Conservation (phyloP, 148 eudicot genomes). For the Diospyros lotus region DNA sequence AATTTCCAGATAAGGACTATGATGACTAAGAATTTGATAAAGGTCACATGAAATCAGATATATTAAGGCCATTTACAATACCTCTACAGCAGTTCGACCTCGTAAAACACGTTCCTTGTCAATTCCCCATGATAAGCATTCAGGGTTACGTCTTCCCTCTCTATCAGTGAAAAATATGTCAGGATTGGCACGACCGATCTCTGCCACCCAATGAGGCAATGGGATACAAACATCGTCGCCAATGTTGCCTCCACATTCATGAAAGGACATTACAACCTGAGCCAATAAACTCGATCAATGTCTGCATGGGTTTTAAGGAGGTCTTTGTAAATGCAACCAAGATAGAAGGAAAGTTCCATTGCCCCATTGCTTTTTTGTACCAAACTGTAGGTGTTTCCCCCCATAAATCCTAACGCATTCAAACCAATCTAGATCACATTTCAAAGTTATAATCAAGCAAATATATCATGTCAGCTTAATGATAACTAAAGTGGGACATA, state of each 20-base stretch:
- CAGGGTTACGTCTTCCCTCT: conserved; percentile 83
- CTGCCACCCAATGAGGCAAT: conserved; percentile 89
- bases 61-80: conserved; percentile 17
- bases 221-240: conserved; percentile 92
- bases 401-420: not conserved
- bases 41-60: not conserved
- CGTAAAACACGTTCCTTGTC: conserved; percentile 86
- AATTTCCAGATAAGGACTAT: not conserved
- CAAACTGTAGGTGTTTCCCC: not conserved
- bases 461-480: not conserved
- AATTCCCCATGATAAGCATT: conserved; percentile 95
- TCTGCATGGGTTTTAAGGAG: conserved; percentile 1
- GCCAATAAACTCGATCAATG: conserved; percentile 8
- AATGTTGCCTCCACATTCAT: conserved; percentile 96
- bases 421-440: not conserved
- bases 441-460: not conserved
- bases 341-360: not conserved
- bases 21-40: not conserved
- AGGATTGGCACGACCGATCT: conserved; percentile 80
- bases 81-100: conserved; percentile 95
- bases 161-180: conserved; percentile 88
- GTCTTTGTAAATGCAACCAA: not conserved
- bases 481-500: not conserved
- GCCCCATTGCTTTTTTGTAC: not conserved
- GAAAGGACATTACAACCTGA: conserved; percentile 91